Conservation (phyloP, 257 asterid genomes). For the Solanum appendiculatum region DNA sequence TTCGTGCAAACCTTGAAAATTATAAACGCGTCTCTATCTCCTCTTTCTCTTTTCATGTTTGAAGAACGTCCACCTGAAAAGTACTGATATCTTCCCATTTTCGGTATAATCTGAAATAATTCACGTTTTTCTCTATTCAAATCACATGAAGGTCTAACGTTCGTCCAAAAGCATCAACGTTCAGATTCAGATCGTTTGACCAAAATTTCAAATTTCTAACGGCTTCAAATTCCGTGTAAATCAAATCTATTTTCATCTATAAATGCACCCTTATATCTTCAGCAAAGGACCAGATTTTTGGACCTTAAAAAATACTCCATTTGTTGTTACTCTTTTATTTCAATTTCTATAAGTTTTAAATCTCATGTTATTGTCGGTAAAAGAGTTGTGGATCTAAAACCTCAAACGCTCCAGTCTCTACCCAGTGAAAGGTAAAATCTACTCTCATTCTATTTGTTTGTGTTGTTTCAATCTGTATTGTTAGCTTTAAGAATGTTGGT, state of each 20-base stretch:
- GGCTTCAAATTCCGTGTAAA: not conserved
- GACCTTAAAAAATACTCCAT: not conserved
- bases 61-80: not conserved
- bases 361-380: not conserved
- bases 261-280: not conserved
- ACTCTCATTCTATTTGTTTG: not conserved
- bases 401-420: not conserved
- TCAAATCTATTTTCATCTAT: too few relatives aligned
- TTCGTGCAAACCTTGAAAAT: not conserved
- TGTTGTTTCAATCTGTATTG: not conserved
- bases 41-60: not conserved
- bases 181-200: not conserved
- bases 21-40: not conserved
- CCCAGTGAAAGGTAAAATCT: not conserved
- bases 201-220: not conserved
- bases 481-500: not conserved
- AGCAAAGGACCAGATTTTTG: not conserved
- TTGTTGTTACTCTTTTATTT: not conserved
- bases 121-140: too few relatives aligned
- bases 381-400: not conserved
- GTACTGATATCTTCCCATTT: not conserved
- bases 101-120: not conserved
- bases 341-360: not conserved
- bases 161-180: not conserved
- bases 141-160: not conserved